Evolutionary conservation across 805 yeast genomes (phyloP).

Genomic region (Aciculoconidium aculeatum): DNA sequence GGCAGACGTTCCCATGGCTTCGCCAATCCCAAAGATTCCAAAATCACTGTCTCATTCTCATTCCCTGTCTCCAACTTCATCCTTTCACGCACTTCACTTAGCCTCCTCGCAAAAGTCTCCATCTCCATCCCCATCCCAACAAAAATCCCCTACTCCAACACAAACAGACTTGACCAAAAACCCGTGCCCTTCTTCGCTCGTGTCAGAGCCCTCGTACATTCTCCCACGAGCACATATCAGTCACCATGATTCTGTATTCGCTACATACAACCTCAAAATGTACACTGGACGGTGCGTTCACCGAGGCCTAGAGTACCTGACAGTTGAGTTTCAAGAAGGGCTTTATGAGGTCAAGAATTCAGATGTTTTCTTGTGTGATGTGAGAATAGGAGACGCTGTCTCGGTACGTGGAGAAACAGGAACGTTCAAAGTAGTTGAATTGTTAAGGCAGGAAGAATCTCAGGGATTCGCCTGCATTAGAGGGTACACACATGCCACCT

Average conservation of each 20-base stretch:
- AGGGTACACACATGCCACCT: no score
- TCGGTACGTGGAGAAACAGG: constrained; percentile 24
- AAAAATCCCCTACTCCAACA: not conserved
- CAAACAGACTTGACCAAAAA: no score
- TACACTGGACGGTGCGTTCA: constrained; percentile 44
- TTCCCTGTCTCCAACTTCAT: no score
- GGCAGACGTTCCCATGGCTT: no score
- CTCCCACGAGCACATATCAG: constrained; percentile 12
- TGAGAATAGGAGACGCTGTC: constrained; percentile 53
- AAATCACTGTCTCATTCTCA: no score
- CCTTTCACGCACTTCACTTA: no score
- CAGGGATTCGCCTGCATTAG: no score
- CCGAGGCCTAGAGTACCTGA: constrained; percentile 21
- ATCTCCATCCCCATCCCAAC: constrained; percentile 13
- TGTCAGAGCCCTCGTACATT: no score
- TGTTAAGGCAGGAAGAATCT: no score
- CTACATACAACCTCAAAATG: constrained; percentile 40
- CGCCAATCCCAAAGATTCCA: no score
- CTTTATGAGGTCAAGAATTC: constrained; percentile 25
- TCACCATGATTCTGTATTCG: constrained; percentile 44
- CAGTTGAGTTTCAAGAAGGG: constrained; percentile 38
- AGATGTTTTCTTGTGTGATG: constrained; percentile 43
- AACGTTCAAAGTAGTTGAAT: constrained; percentile 42
- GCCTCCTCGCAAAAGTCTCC: no score
- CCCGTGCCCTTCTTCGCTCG: no score